Conservation (phyloP, 176 grass and related monocot species). For the Ananas comosus region DNA sequence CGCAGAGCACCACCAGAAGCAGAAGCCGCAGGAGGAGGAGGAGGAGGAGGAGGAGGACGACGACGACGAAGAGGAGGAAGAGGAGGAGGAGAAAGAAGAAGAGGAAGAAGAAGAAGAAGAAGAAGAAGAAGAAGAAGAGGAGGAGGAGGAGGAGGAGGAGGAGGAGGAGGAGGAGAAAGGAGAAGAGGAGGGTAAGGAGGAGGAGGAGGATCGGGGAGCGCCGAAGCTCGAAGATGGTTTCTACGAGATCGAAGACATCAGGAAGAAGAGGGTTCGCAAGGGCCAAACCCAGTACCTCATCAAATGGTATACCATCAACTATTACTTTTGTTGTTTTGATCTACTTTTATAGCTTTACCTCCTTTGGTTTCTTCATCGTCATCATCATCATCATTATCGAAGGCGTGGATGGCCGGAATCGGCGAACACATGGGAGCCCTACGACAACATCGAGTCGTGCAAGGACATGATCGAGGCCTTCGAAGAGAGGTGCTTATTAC, state of each 20-base stretch:
- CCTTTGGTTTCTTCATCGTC: not conserved
- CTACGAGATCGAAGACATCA: slow-evolving; percentile 86
- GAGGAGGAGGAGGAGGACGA: not conserved
- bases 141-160: not conserved
- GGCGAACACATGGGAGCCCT: slow-evolving; percentile 81
- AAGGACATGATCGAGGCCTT: slow-evolving; percentile 60
- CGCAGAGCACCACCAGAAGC: slow-evolving; percentile 5
- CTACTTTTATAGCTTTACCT: not conserved
- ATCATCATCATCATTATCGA: slow-evolving; percentile 4
- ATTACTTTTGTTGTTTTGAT: not conserved
- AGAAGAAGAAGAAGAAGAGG: slow-evolving; percentile 5
- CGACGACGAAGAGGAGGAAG: not conserved
- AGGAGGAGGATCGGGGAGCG: slow-evolving; percentile 1
- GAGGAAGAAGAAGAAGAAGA: not conserved
- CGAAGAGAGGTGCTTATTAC: slow-evolving; percentile 33
- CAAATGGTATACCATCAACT: slow-evolving; percentile 45
- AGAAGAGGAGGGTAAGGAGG: not conserved
- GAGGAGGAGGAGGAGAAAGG: slow-evolving; percentile 10
- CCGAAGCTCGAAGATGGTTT: slow-evolving; percentile 64
- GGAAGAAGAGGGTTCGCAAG: slow-evolving; percentile 46
- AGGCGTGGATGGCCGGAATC: slow-evolving; percentile 76
- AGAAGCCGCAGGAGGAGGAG: not conserved
- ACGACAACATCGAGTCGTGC: slow-evolving; percentile 57
- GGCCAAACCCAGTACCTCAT: slow-evolving; percentile 80
- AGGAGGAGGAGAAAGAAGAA: not conserved